Base-by-base conservation (phyloP, 2,329 filamentous ascomycete genomes). In the Aureobasidium sp. region DNA sequence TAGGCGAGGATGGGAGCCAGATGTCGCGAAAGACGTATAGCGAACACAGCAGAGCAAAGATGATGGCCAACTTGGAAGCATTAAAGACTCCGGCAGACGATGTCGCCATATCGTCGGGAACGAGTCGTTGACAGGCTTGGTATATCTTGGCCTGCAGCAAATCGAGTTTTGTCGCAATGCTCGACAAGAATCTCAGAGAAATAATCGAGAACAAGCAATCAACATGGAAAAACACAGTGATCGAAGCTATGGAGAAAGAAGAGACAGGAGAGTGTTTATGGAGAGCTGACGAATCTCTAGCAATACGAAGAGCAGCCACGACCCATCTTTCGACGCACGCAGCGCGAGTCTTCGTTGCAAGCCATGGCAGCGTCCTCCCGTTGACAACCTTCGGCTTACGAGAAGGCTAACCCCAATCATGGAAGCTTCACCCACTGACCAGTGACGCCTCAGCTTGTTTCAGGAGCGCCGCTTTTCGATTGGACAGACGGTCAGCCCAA, bases 21-120 rank as follows among this genome's bases (percentile, higher is more conserved):
- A 65, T 65, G 61, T 70, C 67, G 53, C 67, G 67, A 39, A 68
- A 65, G 14, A 70, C 63, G 59, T 66, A 68, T 12, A 70, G 41
- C 27, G 63, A 66, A 49, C 68, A 62, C 8, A 70, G 36, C 42
- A 70, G 20, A 11, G 67, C 56, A 47, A 69, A 66, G 63, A 69
- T 66, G 61, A 68, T 41, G 48, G 65, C 64, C 15, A 70, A 31
- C 12, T 60, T 60, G 45, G 57, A 60, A 34, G 57, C 57, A 51
- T 45, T 51, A 25, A 60, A 60, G 34, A 60, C 57, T 25, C 57
- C 57, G 3, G 57, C 45, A 20, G 55, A 58, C 5, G 57, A 51
- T 15, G 57, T 51, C 9, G 57, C 45, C 57, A 60, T 60, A 27
- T 25, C 17, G 37, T 59, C 42, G 44, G 56, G 6, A 29, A 27